Conservation (phyloP, 495 filamentous ascomycete species). For the Penicillium ochrochloron region DNA sequence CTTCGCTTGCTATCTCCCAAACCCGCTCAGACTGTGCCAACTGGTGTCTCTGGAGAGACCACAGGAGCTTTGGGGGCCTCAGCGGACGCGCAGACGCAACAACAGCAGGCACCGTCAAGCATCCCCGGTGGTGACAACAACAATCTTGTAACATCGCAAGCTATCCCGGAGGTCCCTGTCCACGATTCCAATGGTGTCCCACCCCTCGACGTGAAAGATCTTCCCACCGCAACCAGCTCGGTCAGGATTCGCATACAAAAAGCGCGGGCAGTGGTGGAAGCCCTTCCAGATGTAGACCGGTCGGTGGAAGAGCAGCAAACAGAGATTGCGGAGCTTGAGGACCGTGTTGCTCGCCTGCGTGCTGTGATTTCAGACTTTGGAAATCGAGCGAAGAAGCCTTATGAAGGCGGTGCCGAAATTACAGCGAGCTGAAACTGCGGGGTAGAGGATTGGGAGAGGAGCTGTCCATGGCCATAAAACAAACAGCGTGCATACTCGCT, state of each 20-base stretch:
- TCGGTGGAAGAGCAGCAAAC: constrained; percentile 76
- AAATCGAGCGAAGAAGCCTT: constrained; percentile 30
- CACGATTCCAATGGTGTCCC: constrained; percentile 41
- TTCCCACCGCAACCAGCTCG: constrained; percentile 71
- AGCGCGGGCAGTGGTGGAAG: constrained; percentile 68
- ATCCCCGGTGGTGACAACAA: constrained; percentile 27
- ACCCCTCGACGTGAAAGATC: constrained; percentile 73
- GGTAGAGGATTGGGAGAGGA: neutral
- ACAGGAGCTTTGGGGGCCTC: constrained; percentile 30
- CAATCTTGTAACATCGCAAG: constrained; percentile 26
- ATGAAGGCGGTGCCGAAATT: neutral
- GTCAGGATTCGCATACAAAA: constrained; percentile 81
- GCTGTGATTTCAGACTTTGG: constrained; percentile 56
- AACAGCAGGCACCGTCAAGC: constrained; percentile 35
- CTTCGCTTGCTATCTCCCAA: constrained; percentile 64
- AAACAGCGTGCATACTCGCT: neutral
- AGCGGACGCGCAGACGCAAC: constrained; percentile 30
- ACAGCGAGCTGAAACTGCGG: constrained; percentile 14
- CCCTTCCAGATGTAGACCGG: constrained; percentile 74
- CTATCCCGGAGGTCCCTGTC: constrained; percentile 32
- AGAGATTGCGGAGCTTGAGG: constrained; percentile 79
- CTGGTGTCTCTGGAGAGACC: constrained; percentile 30
- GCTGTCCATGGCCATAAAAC: neutral
- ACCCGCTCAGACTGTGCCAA: constrained; percentile 20
- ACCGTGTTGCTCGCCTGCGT: constrained; percentile 61